Conservation (phyloP, 2,329 filamentous ascomycete genomes). For the Epichloe sibirici region DNA sequence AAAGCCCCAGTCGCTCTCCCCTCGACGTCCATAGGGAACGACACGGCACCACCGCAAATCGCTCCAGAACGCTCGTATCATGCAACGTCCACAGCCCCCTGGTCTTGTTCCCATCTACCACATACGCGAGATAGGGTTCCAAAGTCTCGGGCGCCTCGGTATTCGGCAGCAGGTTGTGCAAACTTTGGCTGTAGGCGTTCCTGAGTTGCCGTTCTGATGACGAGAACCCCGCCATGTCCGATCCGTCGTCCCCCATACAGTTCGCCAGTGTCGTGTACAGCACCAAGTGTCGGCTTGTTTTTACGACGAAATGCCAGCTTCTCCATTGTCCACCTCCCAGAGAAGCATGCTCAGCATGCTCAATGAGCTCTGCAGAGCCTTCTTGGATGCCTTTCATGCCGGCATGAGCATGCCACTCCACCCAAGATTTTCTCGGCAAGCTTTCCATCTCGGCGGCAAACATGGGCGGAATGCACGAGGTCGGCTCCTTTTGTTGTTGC, state of each 20-base stretch:
- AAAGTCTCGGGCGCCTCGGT: not conserved
- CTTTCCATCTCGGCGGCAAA: conserved; percentile 65
- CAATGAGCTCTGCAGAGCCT: conserved; percentile 15
- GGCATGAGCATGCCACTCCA: conserved; percentile 73
- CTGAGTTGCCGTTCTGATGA: not conserved
- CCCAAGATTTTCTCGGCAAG: conserved; percentile 58
- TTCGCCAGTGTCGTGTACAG: conserved; percentile 20
- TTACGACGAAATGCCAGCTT: conserved; percentile 18
- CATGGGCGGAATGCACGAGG: conserved; percentile 45
- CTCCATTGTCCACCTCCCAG: conserved; percentile 14
- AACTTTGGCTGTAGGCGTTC: not conserved
- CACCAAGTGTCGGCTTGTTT: conserved; percentile 10
- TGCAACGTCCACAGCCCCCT: conserved; percentile 7
- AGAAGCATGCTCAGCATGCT: conserved; percentile 4
- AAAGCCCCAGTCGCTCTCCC: conserved; percentile 18
- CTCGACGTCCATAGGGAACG: conserved; percentile 22
- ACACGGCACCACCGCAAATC: conserved; percentile 22
- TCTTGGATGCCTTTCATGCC: conserved; percentile 35
- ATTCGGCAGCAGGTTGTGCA: conserved; percentile 1
- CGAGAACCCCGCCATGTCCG: not conserved
- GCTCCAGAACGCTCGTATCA: conserved; percentile 1
- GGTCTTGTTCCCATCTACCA: conserved; percentile 15
- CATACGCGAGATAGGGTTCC: conserved; percentile 21
- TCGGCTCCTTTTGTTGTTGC: conserved; percentile 23
- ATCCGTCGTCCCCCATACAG: not conserved